Evolutionary conservation across 2,329 filamentous ascomycete genomes (phyloP).

Genomic region (Xylariaceae sp.): DNA sequence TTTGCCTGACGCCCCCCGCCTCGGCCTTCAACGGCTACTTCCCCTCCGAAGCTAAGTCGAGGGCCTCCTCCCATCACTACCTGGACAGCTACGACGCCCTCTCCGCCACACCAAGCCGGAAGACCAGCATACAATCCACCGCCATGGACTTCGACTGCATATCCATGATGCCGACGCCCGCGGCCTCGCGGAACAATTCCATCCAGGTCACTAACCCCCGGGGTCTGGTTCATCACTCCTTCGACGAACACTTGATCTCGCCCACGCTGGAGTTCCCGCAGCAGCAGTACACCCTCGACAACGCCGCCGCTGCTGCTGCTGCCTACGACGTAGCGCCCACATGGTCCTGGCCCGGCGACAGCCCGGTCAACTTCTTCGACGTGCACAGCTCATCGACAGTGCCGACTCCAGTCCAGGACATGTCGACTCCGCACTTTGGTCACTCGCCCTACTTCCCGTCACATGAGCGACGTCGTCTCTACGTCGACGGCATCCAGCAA

Average conservation of each 20-base stretch:
- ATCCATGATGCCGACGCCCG: slow-evolving; percentile 20
- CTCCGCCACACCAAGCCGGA: slow-evolving; percentile 24
- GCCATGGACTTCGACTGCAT: slow-evolving; percentile 26
- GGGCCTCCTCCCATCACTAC: slow-evolving; percentile 15
- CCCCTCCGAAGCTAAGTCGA: slow-evolving; percentile 23
- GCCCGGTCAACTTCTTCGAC: slow-evolving; percentile 21
- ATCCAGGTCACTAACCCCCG: slow-evolving; percentile 20
- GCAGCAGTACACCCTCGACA: slow-evolving; percentile 19
- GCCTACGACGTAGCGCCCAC: slow-evolving; percentile 13
- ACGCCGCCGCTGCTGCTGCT: background rate
- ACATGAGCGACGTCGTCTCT: slow-evolving; percentile 37
- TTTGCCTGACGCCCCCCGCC: slow-evolving; percentile 31
- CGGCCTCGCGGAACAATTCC: slow-evolving; percentile 15
- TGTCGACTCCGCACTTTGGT: slow-evolving; percentile 24
- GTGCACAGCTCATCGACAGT: slow-evolving; percentile 17
- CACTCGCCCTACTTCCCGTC: slow-evolving; percentile 21
- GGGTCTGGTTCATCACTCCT: slow-evolving; percentile 18
- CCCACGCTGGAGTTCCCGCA: slow-evolving; percentile 20
- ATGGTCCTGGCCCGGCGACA: slow-evolving; percentile 23
- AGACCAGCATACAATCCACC: slow-evolving; percentile 21
- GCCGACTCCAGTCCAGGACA: slow-evolving; percentile 21
- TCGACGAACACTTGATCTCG: slow-evolving; percentile 21
- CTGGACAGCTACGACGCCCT: slow-evolving; percentile 17
- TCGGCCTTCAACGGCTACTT: slow-evolving; percentile 31
- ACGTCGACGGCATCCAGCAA: slow-evolving; percentile 40